Evolutionary conservation across 2,329 filamentous ascomycete genomes (phyloP).

Genomic region (Albifimbria verrucaria): DNA sequence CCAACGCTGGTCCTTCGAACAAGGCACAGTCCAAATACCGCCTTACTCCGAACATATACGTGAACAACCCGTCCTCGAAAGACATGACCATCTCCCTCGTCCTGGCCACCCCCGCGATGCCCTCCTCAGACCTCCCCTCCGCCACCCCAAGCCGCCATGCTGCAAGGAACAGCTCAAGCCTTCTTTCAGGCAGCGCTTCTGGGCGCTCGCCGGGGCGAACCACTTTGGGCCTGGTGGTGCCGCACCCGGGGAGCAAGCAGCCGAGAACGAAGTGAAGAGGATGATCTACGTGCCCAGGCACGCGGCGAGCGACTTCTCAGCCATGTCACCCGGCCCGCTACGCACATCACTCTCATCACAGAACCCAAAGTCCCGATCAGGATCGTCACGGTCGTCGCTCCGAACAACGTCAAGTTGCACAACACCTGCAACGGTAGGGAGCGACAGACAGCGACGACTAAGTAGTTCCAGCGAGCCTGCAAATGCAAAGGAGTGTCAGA

Average conservation of each 20-base stretch:
- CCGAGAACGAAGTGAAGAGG: background rate
- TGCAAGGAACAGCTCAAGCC: background rate
- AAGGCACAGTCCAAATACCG: too few species aligned
- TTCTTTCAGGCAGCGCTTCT: constrained; percentile 1
- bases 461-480: too few species aligned
- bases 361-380: background rate
- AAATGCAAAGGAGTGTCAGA: too few species aligned
- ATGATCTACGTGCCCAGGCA: background rate
- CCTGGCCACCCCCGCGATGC: too few species aligned
- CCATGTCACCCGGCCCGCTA: background rate
- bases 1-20: too few species aligned
- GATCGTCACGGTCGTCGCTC: background rate
- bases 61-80: too few species aligned
- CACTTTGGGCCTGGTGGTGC: background rate
- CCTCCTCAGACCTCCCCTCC: background rate
- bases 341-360: background rate
- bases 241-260: background rate
- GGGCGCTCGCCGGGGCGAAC: background rate
- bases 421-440: background rate
- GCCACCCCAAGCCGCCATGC: background rate
- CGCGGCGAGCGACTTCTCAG: background rate
- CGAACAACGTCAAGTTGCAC: background rate
- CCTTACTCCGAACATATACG: too few species aligned
- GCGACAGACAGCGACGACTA: background rate
- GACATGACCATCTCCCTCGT: too few species aligned